Conservation (phyloP, 495 filamentous ascomycete species). For the Hamigera avellanea region DNA sequence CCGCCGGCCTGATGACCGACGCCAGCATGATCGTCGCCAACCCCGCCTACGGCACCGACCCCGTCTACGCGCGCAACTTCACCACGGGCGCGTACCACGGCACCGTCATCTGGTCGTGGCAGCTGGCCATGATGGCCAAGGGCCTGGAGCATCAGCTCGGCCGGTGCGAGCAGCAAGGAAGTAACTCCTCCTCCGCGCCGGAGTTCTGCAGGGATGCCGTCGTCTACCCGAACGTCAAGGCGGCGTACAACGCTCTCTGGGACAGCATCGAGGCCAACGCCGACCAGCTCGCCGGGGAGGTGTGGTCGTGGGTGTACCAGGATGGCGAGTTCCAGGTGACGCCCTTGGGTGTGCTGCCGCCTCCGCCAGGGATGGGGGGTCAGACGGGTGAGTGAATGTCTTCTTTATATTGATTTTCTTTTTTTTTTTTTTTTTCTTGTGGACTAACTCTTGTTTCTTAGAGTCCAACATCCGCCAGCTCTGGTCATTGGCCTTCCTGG, state of each 20-base stretch:
- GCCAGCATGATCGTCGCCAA: slow-evolving; percentile 51
- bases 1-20: slow-evolving; percentile 44
- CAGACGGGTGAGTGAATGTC: slow-evolving; percentile 17
- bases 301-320: slow-evolving; percentile 51
- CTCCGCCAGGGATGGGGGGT: slow-evolving; percentile 33
- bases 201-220: slow-evolving; percentile 37
- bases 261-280: slow-evolving; percentile 44
- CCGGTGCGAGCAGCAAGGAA: slow-evolving; percentile 21
- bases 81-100: slow-evolving; percentile 50
- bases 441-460: slow-evolving; percentile 1
- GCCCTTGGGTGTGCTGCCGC: slow-evolving; percentile 40
- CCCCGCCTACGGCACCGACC: slow-evolving; percentile 43
- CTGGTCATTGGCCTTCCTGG: slow-evolving; percentile 7
- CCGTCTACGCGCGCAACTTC: slow-evolving; percentile 38
- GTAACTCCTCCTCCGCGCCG: slow-evolving; percentile 5
- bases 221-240: slow-evolving; percentile 37
- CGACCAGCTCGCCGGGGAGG: slow-evolving; percentile 41
- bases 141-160: slow-evolving; percentile 39
- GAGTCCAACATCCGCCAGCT: slow-evolving; percentile 6
- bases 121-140: slow-evolving; percentile 51
- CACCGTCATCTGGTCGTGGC: slow-evolving; percentile 57
- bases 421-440: neutral
- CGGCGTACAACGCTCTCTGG: slow-evolving; percentile 51
- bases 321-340: slow-evolving; percentile 34
- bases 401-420: neutral